Base-by-base conservation (phyloP, 23 red algal genomes). In the Gracilaria gracilis region DNA sequence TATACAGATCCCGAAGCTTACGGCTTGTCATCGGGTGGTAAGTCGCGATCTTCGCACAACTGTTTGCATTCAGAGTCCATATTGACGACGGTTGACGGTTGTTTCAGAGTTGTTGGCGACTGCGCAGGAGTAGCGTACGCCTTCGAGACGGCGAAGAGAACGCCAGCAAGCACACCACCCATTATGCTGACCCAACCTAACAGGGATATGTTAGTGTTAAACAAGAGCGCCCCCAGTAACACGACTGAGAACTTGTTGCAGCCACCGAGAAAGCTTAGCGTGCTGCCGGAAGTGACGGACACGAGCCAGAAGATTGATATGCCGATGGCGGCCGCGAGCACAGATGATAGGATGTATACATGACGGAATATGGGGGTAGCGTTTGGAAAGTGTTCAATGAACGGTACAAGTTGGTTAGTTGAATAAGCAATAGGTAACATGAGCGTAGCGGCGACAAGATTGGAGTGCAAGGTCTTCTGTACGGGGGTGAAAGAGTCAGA, bases 241-340 rank as follows among this genome's bases (percentile, higher is more conserved):
- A 93, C 69, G 24, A 97, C 91, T 20, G 88, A 67, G 15, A 97
- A 62, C 44, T 97, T 97, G 95, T 97, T 97, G 50, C 87, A 59
- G 1, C 54, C 65, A 33, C 95, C 95, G 6, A 97, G 65, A 77
- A 97, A 88, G 38, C 79, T 87, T 4, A 93, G 86, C 20, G 95
- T 97, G 21, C 70, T 88, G 1, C 95, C 95, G 9, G 79, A 87
- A 24, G 95, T 93, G 35, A 85, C 82, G 12, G 75, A 61, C 20
- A 97, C 53, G 13, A 83, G 75, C 83, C 91, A 97, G 75, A 97
- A 97, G 0, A 91, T 83, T 25, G 89, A 57, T 12, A 84, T 80
- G 72, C 83, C 86, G 49, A 97, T 93, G 15, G 38, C 61, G 23
- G 79, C 80, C 17, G 84, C 89, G 36, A 97, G 89, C 13, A 82